Percentiles rank a stretch among this genome's conserved stretches.
phyloP scores from a whole-genome alignment of 306 rosid genomes.

The Cicer bijugum region DNA sequence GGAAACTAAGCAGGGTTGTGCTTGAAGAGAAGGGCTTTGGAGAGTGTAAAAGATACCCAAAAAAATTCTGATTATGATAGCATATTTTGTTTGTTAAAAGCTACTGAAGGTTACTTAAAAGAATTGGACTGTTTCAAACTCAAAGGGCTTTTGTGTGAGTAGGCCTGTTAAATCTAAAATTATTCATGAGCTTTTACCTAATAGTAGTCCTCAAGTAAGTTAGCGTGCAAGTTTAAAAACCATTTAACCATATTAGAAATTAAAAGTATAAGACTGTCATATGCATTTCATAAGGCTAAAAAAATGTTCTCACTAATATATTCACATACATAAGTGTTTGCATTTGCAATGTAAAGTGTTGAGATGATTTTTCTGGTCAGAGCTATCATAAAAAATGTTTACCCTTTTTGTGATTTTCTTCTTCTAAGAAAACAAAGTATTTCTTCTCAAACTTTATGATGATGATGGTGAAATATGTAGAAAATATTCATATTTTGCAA shows the following conservation, averaged over 20 bases:
- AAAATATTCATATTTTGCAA: conserved; percentile 17
- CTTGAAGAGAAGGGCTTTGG: conserved; percentile 28
- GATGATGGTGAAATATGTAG: conserved; percentile 25
- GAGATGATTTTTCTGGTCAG: conserved; percentile 10
- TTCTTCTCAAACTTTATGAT: conserved; percentile 22
- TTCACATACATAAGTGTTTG: conserved; percentile 5
- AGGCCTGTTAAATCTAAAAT: neutral
- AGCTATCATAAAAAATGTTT: neutral
- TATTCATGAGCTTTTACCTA: neutral
- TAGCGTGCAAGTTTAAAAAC: conserved; percentile 3
- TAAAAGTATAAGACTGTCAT: conserved; percentile 8
- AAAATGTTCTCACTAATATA: neutral
- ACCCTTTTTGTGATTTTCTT: neutral
- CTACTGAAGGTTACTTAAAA: neutral
- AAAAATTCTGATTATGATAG: neutral
- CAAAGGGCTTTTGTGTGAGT: neutral
- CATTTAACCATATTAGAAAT: conserved; percentile 20
- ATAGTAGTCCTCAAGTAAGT: conserved; percentile 29
- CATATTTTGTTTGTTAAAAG: neutral
- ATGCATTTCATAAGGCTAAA: conserved; percentile 13
- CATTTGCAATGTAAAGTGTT: neutral
- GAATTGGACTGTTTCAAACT: conserved; percentile 6
- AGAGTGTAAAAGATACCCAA: conserved; percentile 31
- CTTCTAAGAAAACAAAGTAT: neutral
- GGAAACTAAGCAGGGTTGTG: conserved; percentile 26